These are phyloP conservation scores for Xylaria sp. DNA, from an alignment of 2,329 filamentous ascomycete species.

Conservation along the genomic window DNA sequence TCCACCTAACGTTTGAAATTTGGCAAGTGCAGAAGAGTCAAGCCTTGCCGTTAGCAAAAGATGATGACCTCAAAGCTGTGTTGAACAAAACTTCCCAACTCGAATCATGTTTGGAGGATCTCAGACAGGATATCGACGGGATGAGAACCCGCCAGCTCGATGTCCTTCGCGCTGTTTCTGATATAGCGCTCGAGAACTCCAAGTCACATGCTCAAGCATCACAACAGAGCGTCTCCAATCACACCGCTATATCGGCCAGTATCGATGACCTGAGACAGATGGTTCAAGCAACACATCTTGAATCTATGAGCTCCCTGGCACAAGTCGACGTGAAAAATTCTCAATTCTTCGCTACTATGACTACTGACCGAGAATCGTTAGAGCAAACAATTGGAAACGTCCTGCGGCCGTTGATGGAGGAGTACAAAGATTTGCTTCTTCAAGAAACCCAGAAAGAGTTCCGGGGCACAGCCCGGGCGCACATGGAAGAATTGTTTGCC, in stretches of 20 bases:
- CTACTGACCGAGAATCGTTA: conserved; percentile 25
- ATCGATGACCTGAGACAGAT: background rate
- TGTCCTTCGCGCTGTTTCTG: background rate
- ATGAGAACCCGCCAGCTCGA: background rate
- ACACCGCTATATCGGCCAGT: background rate
- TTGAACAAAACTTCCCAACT: background rate
- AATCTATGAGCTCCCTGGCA: background rate
- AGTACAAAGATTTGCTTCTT: conserved; percentile 33
- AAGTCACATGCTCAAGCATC: background rate
- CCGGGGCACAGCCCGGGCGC: conserved; percentile 22
- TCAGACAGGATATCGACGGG: background rate
- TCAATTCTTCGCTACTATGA: conserved; percentile 21
- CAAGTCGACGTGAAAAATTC: conserved; percentile 28
- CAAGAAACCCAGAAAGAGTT: conserved; percentile 31
- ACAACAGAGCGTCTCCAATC: background rate
- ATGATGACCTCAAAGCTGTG: background rate
- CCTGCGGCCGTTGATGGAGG: conserved; percentile 32
- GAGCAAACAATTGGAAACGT: conserved; percentile 7
- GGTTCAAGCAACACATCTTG: background rate
- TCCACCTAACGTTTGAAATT: background rate
- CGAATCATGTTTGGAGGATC: background rate
- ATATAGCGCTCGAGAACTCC: background rate
- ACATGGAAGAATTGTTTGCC: conserved; percentile 11
- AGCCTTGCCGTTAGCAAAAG: background rate
- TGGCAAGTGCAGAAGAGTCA: background rate